These are phyloP conservation scores for Sclerotinia subarctica DNA, from an alignment of 2,329 filamentous ascomycete genomes.

Conservation along the genomic window DNA sequence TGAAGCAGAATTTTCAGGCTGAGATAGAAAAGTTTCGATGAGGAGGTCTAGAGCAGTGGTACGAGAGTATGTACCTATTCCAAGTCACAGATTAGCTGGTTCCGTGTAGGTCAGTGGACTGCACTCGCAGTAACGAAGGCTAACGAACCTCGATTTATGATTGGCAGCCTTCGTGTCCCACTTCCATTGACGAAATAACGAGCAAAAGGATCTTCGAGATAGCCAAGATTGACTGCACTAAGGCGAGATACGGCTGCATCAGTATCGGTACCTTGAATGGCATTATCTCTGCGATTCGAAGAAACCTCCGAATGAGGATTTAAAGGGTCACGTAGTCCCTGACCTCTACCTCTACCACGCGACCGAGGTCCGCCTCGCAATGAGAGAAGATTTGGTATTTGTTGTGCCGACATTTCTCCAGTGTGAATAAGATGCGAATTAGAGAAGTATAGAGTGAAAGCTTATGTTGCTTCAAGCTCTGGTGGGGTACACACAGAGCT, in stretches of 20 bases:
- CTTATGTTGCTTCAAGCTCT: not conserved
- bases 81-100: conserved; percentile 10
- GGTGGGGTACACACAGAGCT: not conserved
- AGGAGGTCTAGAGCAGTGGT: conserved; percentile 80
- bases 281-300: conserved; percentile 53
- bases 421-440: not conserved
- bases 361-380: conserved; percentile 47
- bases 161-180: conserved; percentile 68
- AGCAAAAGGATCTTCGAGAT: conserved; percentile 80
- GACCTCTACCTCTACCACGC: conserved; percentile 44
- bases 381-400: conserved; percentile 76
- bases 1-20: conserved; percentile 23
- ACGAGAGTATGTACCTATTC: conserved; percentile 82
- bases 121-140: conserved; percentile 18
- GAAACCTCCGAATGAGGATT: conserved; percentile 14
- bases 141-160: conserved; percentile 83
- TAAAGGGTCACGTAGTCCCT: conserved; percentile 40
- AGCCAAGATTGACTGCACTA: conserved; percentile 83
- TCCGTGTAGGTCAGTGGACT: not conserved
- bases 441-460: not conserved
- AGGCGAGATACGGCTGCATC: conserved; percentile 86
- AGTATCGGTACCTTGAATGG: conserved; percentile 84
- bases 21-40: conserved; percentile 64
- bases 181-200: conserved; percentile 59
- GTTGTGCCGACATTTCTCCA: conserved; percentile 60